phyloP scores from a whole-genome alignment of 2,329 filamentous ascomycete species.

The Leptographium wingfieldii region DNA sequence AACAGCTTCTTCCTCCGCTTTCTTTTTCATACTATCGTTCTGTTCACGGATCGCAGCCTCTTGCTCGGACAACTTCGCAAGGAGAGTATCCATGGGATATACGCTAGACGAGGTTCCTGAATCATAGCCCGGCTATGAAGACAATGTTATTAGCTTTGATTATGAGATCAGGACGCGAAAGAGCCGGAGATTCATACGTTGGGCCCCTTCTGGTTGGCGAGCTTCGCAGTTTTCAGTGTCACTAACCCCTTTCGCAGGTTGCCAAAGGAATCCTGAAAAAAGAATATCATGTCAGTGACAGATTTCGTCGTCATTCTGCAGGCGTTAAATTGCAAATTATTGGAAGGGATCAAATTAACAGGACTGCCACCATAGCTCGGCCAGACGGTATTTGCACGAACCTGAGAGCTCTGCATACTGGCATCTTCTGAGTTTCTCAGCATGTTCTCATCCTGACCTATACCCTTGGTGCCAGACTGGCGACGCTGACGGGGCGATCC shows the following conservation, averaged over 20 bases:
- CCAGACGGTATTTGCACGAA: conserved; percentile 11
- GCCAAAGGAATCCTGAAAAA: conserved; percentile 5
- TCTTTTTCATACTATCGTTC: conserved; percentile 35
- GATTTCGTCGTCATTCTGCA: too few species aligned
- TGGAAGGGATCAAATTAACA: background rate
- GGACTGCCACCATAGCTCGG: background rate
- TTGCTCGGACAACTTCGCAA: conserved; percentile 64
- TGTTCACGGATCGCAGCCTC: conserved; percentile 47
- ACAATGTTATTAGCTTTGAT: conserved; percentile 9
- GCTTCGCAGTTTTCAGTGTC: conserved; percentile 38
- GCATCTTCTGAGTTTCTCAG: conserved; percentile 25
- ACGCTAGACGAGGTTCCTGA: conserved; percentile 22
- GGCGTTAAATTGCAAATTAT: background rate
- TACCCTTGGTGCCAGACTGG: conserved; percentile 19
- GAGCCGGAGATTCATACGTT: conserved; percentile 29
- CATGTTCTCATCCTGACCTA: conserved; percentile 23
- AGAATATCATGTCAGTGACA: background rate
- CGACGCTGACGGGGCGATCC: conserved; percentile 30
- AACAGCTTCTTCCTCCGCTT: background rate
- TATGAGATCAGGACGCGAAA: background rate
- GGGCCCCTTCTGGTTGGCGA: conserved; percentile 39
- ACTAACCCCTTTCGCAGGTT: conserved; percentile 31
- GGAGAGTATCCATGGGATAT: conserved; percentile 56
- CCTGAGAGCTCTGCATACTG: conserved; percentile 17
- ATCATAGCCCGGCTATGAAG: conserved; percentile 36